phyloP scores from a whole-genome alignment of 2,329 filamentous ascomycete genomes.

The Meredithiella fracta region DNA sequence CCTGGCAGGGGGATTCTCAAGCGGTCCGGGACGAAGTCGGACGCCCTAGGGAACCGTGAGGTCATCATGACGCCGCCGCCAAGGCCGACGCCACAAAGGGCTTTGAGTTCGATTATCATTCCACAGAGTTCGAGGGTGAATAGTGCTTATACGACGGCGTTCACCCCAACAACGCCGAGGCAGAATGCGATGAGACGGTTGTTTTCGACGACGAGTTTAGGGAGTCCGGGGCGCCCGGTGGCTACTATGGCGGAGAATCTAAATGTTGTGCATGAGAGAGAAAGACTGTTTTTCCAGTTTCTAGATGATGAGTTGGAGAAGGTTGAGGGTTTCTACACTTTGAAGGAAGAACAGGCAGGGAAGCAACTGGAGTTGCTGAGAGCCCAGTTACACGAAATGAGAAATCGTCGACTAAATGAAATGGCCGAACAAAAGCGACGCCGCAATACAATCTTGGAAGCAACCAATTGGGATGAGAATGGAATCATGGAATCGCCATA shows the following conservation, averaged over 20 bases:
- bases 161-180: conserved; percentile 18
- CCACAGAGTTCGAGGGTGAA: neutral
- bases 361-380: conserved; percentile 53
- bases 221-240: neutral
- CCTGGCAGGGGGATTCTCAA: conserved; percentile 7
- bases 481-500: conserved; percentile 15
- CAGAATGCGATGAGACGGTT: conserved; percentile 21
- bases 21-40: neutral
- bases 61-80: conserved; percentile 2
- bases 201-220: conserved; percentile 19
- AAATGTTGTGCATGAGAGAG: conserved; percentile 51
- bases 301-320: conserved; percentile 76
- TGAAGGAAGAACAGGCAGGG: conserved; percentile 74
- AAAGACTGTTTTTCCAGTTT: conserved; percentile 77
- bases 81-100: neutral
- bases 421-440: conserved; percentile 30
- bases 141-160: neutral
- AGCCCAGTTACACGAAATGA: conserved; percentile 84
- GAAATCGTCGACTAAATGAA: conserved; percentile 64
- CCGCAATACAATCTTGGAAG: neutral
- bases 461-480: neutral
- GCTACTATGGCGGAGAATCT: conserved; percentile 17
- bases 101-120: neutral
- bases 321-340: conserved; percentile 75
- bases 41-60: neutral